These are phyloP conservation scores for Dendrothele bispora DNA, from an alignment of 768 basidiomycete species.

Conservation along the genomic window DNA sequence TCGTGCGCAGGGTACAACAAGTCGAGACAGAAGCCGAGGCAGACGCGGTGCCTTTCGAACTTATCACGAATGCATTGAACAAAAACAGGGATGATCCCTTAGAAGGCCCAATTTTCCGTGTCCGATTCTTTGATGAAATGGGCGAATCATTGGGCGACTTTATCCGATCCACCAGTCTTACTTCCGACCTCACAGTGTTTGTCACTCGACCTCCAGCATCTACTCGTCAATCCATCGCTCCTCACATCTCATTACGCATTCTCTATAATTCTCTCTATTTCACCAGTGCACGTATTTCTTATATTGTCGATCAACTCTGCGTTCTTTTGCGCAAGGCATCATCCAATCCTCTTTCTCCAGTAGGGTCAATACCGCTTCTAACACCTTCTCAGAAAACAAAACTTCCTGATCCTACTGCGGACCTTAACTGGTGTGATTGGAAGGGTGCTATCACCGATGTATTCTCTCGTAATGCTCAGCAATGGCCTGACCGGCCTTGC, in stretches of 20 bases:
- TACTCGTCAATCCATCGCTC: conserved; percentile 68
- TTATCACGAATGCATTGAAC: conserved; percentile 65
- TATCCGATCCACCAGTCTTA: conserved; percentile 75
- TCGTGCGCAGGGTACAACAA: conserved; percentile 83
- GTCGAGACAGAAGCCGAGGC: conserved; percentile 73
- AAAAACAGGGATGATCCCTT: conserved; percentile 61
- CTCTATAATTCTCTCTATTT: conserved; percentile 96
- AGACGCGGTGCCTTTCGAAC: conserved; percentile 81
- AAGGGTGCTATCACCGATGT: conserved; percentile 96
- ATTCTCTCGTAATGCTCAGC: conserved; percentile 83
- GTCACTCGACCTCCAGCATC: conserved; percentile 72
- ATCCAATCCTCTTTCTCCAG: conserved; percentile 60
- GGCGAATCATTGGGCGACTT: conserved; percentile 73
- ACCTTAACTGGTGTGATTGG: conserved; percentile 97
- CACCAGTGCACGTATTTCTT: conserved; percentile 70
- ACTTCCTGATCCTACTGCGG: conserved; percentile 82
- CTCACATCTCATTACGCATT: conserved; percentile 76
- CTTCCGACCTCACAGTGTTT: conserved; percentile 92
- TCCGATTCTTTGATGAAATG: conserved; percentile 95
- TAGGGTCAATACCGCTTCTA: conserved; percentile 80
- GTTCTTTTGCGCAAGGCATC: conserved; percentile 73
- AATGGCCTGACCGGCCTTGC: conserved; percentile 81
- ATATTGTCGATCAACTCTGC: conserved; percentile 84
- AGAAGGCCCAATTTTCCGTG: conserved; percentile 79
- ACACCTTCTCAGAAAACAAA: conserved; percentile 66